These are phyloP conservation scores for Colletotrichum limetticola DNA, from an alignment of 2,329 filamentous ascomycete species.

Conservation along the genomic window DNA sequence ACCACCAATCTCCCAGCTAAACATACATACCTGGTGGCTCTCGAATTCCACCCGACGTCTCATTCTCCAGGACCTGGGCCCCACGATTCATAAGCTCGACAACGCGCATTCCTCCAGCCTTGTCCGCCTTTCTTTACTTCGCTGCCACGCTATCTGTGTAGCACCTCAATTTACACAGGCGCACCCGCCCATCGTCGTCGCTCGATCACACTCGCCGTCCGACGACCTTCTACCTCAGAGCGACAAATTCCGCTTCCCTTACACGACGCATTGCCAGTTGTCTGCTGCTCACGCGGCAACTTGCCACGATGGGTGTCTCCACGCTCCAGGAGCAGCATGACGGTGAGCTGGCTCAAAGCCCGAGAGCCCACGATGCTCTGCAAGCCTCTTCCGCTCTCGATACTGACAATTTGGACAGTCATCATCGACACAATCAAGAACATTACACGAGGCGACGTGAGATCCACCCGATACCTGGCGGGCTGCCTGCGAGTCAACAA, in stretches of 20 bases:
- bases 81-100: slow-evolving; percentile 1
- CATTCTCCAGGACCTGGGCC: background rate
- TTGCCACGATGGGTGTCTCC: slow-evolving; percentile 80
- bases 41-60: background rate
- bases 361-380: background rate
- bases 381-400: background rate
- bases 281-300: slow-evolving; percentile 29
- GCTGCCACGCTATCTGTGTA: background rate
- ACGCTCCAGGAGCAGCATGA: slow-evolving; percentile 69
- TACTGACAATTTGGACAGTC: slow-evolving; percentile 56
- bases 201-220: slow-evolving; percentile 7
- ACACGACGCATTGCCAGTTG: background rate
- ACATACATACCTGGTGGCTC: background rate
- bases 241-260: background rate
- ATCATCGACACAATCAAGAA: slow-evolving; percentile 79
- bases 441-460: slow-evolving; percentile 84
- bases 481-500: background rate
- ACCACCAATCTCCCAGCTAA: background rate
- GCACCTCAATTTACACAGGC: background rate
- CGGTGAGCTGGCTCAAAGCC: slow-evolving; percentile 57
- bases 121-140: background rate
- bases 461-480: slow-evolving; percentile 40
- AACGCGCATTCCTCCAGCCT: slow-evolving; percentile 24
- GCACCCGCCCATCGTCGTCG: slow-evolving; percentile 8
- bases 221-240: background rate